phyloP scores from a whole-genome alignment of 2,329 filamentous ascomycete genomes.

The Penicillium sp. region DNA sequence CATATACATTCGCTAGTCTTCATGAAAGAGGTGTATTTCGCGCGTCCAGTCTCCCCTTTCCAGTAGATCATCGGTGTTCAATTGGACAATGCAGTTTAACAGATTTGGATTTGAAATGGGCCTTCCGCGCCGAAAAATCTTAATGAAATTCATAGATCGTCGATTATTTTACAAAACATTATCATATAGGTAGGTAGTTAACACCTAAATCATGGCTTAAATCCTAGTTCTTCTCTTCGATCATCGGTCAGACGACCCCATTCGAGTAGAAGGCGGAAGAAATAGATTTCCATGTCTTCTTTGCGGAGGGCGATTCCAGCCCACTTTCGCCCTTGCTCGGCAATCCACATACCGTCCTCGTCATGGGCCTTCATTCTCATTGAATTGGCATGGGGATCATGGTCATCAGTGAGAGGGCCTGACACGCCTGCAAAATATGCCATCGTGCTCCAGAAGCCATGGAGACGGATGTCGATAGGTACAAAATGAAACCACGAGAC shows the following conservation, averaged over 20 bases:
- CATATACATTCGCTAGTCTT: too few relatives aligned
- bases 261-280: conserved; percentile 75
- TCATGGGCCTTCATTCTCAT: conserved; percentile 52
- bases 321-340: conserved; percentile 66
- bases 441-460: conserved; percentile 71
- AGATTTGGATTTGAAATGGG: neutral
- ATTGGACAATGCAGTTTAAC: too few relatives aligned
- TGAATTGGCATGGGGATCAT: conserved; percentile 44
- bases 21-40: neutral
- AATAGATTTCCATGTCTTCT: conserved; percentile 78
- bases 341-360: conserved; percentile 64
- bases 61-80: too few relatives aligned
- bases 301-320: conserved; percentile 61
- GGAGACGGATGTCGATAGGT: conserved; percentile 71
- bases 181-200: neutral
- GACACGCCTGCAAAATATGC: conserved; percentile 68
- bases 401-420: conserved; percentile 17
- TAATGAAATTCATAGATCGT: neutral
- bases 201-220: conserved; percentile 17
- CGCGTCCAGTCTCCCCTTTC: too few relatives aligned
- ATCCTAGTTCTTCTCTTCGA: conserved; percentile 50
- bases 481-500: conserved; percentile 79
- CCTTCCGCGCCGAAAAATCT: neutral
- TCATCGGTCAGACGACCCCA: conserved; percentile 73
- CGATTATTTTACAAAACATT: neutral